A percentile compares a stretch with the other conserved stretches of the same genome.
Evolutionary conservation across 2,329 filamentous ascomycete species (phyloP).

Genomic region (Fusarium decemcellulare): DNA sequence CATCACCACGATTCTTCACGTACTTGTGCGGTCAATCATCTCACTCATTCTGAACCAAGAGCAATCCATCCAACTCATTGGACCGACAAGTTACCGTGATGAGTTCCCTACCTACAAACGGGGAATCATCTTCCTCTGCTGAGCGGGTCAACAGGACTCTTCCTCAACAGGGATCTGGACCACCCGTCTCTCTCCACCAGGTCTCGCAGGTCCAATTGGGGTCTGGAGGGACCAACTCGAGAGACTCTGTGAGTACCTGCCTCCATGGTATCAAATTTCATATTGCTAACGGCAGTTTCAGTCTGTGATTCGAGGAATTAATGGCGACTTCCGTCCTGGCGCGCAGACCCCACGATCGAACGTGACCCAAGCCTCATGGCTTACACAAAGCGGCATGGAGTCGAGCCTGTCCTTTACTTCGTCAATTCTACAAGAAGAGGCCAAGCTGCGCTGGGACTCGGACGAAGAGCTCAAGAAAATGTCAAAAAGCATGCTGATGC

Average conservation of each 20-base stretch:
- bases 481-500: slow-evolving; percentile 53
- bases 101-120: slow-evolving; percentile 21
- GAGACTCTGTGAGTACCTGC: slow-evolving; percentile 48
- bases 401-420: slow-evolving; percentile 55
- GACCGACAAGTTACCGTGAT: slow-evolving; percentile 14
- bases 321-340: slow-evolving; percentile 49
- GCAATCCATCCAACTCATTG: neutral
- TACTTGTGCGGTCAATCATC: neutral
- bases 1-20: too few species aligned
- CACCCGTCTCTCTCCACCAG: slow-evolving; percentile 28
- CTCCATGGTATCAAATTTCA: fast-evolving
- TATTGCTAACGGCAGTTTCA: slow-evolving; percentile 27
- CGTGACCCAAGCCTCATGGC: slow-evolving; percentile 50
- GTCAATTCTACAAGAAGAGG: slow-evolving; percentile 55
- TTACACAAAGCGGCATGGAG: slow-evolving; percentile 49
- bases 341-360: slow-evolving; percentile 51
- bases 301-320: slow-evolving; percentile 53
- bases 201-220: slow-evolving; percentile 29
- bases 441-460: slow-evolving; percentile 57
- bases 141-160: slow-evolving; percentile 19
- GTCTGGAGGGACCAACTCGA: slow-evolving; percentile 36
- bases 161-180: slow-evolving; percentile 8
- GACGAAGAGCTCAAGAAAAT: slow-evolving; percentile 56
- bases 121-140: slow-evolving; percentile 39
- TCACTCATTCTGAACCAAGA: too few species aligned